Conservation (phyloP, 148 eudicot species). For the Chenopodium berlandieri region DNA sequence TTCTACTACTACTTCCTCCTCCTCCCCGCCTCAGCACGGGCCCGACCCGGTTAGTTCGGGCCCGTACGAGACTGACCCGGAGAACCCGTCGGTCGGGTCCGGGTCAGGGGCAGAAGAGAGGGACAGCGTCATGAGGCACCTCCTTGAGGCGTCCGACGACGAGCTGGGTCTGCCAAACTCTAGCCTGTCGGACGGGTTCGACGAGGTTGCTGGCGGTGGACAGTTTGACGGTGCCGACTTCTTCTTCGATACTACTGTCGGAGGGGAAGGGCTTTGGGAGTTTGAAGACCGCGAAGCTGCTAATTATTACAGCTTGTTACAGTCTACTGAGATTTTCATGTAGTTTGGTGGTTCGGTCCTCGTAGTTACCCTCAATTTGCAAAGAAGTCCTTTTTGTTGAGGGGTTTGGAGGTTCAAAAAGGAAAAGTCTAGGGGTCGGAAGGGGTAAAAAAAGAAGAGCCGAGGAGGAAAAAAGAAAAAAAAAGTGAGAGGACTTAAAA, state of each 20-base stretch:
- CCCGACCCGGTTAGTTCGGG: not conserved
- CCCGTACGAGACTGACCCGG: constrained; percentile 14
- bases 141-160: constrained; percentile 91
- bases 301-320: constrained; percentile 58
- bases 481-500: not conserved
- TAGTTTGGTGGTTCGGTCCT: constrained; percentile 19
- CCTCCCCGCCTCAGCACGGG: not conserved
- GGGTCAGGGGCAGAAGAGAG: constrained; percentile 37
- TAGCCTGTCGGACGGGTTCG: constrained; percentile 14
- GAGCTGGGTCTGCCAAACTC: constrained; percentile 73
- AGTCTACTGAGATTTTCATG: constrained; percentile 70
- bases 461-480: not conserved
- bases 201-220: constrained; percentile 22
- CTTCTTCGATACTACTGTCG: constrained; percentile 1
- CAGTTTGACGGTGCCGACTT: constrained; percentile 38
- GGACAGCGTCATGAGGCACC: constrained; percentile 66
- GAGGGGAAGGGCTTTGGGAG: constrained; percentile 73
- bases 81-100: not conserved
- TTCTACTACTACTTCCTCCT: not conserved
- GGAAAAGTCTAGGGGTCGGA: constrained; percentile 20
- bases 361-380: constrained; percentile 8
- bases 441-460: constrained; percentile 17
- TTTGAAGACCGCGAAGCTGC: constrained; percentile 78
- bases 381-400: constrained; percentile 14
- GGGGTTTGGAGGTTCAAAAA: constrained; percentile 31